Base-by-base conservation (phyloP, 1,284 basidiomycete species). In the Schizophyllum amplum region DNA sequence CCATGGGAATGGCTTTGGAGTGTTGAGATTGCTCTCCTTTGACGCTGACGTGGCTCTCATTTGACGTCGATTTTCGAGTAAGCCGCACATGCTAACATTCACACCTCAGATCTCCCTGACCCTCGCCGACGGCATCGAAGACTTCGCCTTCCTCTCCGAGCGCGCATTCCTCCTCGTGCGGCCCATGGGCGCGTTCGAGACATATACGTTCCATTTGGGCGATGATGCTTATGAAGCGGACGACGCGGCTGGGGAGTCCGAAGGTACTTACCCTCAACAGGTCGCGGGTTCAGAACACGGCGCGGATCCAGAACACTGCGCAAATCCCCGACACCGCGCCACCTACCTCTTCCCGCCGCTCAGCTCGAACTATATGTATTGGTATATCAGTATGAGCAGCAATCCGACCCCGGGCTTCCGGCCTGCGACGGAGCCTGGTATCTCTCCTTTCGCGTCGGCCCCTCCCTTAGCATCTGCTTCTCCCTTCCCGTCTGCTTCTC, bases 371-470 rank as follows among this genome's bases (percentile, higher is more conserved):
- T 17, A 42, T 17, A 42, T 17, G 3, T 42, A 42, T 9, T 42
- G 75, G 73, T 78, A 79, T 57, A 75, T 77, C 51, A 75, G 74
- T 54, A 71, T 76, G 69, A 78, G 75, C 62, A 73, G 72, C 59
- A 76, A 78, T 57, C 73, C 76, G 7, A 66, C 73, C 24, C 72
- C 75, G 5, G 72, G 72, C 17, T 71, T 71, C 52, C 63, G 72
- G 6, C 73, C 73, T 4, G 51, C 47, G 4, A 46, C 56, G n/a
- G 47, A 59, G 17, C 55, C 54, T 6, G 56, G 58, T 42, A 65
- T 68, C 47, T 42, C 33, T 13, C 17, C 33, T 17, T 42, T 17
- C 3, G 4, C 33, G 11, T 42, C 33, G 13, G 33, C 33, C 33
- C 33, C 11, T 9, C 33, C 33, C 27, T 13, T 13, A 33, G 5